Base-by-base conservation (phyloP, 371 early-diverging fungal species). In the Rhizopus microsporus region DNA sequence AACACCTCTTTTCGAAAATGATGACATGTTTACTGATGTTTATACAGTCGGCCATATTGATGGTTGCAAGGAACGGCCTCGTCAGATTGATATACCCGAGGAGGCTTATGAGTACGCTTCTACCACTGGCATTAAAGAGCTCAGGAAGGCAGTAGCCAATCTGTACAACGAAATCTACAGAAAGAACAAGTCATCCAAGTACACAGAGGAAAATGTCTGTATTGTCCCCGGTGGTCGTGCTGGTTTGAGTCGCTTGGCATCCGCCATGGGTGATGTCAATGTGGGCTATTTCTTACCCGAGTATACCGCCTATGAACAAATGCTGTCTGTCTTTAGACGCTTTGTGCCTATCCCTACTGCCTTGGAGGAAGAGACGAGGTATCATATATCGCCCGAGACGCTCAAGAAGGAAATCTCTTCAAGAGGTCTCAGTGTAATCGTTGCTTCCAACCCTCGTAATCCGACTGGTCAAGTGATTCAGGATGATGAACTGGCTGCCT, bases 231-330 rank as follows among this genome's bases (percentile, higher is more conserved):
- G 82, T 47, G 82, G 82, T 13, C 67, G 82, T 30, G 79, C 82
- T 13, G 82, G 79, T 23, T 57, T 81, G 53, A 77, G 79, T 0
- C 65, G 82, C n/a, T 65, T 81, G 5, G 82, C 78, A 8, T 65
- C 78, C 0, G 76, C 62, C 4, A 71, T 81, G 39, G 82, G 79
- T 3, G 72, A 77, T 57, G 68, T 75, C 5, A 75, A 79, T 39
- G 79, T 81, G 2, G 82, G 81, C 2, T 79, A 79, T 43, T 81
- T 81, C 56, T 57, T 81, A 49, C 82, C 82, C 4, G 82, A 81
- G 51, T 81, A 81, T 34, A 79, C 80, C 0, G 80, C 75, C 13
- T 77, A 79, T 54, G 75, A 74, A 37, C 77, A 75, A 51, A 75
- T 76, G 68, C 56, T 78, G 4, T 63, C 71, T 40, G 74, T 81